These are phyloP conservation scores for Botrytis paeoniae DNA, from an alignment of 2,329 filamentous ascomycete genomes.

Conservation along the genomic window DNA sequence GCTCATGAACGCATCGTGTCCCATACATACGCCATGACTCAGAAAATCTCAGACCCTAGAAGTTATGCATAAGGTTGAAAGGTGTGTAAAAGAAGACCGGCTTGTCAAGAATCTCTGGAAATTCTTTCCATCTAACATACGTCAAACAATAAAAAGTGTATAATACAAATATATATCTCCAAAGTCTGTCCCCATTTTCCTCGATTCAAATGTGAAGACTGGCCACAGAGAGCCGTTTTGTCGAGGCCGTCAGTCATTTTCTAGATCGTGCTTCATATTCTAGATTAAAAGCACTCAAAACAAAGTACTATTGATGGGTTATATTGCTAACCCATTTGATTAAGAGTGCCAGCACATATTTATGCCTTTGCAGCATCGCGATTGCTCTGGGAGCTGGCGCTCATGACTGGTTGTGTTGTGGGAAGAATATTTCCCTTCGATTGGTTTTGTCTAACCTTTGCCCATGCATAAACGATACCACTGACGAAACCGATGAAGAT, in stretches of 20 bases:
- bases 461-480: slow-evolving; percentile 84
- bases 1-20: slow-evolving; percentile 6
- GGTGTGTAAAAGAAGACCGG: neutral
- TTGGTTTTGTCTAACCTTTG: slow-evolving; percentile 77
- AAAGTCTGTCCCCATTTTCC: neutral
- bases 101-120: slow-evolving; percentile 4
- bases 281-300: slow-evolving; percentile 1
- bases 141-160: slow-evolving; percentile 16
- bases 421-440: slow-evolving; percentile 64
- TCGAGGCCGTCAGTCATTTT: slow-evolving; percentile 1
- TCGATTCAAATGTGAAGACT: neutral
- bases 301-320: neutral
- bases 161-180: slow-evolving; percentile 21
- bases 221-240: neutral
- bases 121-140: slow-evolving; percentile 14
- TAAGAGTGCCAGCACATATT: neutral
- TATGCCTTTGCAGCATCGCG: slow-evolving; percentile 67
- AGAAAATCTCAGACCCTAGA: slow-evolving; percentile 21
- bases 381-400: slow-evolving; percentile 88
- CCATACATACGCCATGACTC: slow-evolving; percentile 15
- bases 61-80: slow-evolving; percentile 17
- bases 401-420: slow-evolving; percentile 69
- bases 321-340: neutral
- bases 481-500: slow-evolving; percentile 89
- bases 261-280: slow-evolving; percentile 2